Base-by-base conservation (phyloP, 2,329 filamentous ascomycete genomes). In the Cadophora malorum region DNA sequence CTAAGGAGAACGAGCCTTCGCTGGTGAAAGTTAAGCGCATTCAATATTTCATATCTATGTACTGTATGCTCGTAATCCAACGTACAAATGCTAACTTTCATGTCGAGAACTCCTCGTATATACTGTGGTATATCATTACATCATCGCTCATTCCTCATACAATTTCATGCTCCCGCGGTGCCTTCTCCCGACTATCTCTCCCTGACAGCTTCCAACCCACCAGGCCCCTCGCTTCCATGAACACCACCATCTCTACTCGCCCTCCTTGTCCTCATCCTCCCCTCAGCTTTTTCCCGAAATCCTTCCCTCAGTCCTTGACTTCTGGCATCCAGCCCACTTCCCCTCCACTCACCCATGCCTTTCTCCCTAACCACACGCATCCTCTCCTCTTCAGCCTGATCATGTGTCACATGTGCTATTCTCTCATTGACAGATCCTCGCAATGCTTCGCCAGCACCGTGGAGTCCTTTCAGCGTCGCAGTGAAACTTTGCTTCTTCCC, bases 391-490 rank as follows among this genome's bases (percentile, higher is more conserved):
- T 74, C 74, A 12, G 66, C 72, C 1, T 64, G 63, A 35, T 75
- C 72, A 55, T 71, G 67, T 28, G 69, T 65, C 0, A 59, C 67
- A 25, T 67, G 66, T 33, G 73, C 74, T 25, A 75, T 70, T 6
- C 50, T 67, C 31, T 55, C 56, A 53, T 75, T 74, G 3, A 75
- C 65, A 9, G 67, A 64, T 19, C 74, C 74, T 38, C 74, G 49
- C 1, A 75, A 21, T 4, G 71, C 74, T 53, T 75, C 74, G 2
- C 70, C 67, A 10, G 73, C 73, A 23, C 74, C 74, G 41, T 71
- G 70, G 0, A 75, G 38, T 9, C 74, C 74, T 49, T 73, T 74
- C 4, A 67, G 23, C 5, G 70, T 69, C 10, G 45, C 66, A 9
- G 56, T 45, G 3, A 72, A 41, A 28, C 56, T 64, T 49, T 64